Evolutionary conservation across 352 stramenopile genomes (phyloP).

Genomic region (Phytophthora lateralis): DNA sequence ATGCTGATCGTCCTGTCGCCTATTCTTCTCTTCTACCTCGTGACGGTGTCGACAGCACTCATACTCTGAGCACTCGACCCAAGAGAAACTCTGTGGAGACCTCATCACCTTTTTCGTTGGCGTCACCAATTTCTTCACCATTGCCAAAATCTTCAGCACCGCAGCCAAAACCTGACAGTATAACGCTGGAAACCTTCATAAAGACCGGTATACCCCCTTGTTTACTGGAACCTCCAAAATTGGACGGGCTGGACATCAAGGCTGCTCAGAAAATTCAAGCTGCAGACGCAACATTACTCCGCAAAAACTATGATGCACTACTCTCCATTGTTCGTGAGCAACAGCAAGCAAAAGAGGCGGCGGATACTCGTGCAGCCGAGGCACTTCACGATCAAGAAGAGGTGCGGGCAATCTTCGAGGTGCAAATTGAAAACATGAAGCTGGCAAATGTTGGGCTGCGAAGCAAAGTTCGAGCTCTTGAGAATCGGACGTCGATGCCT

Average conservation of each 20-base stretch:
- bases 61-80: background rate
- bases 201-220: conserved; percentile 34
- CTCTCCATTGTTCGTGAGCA: conserved; percentile 80
- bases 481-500: conserved; percentile 49
- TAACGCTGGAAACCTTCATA: conserved; percentile 20
- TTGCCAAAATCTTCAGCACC: background rate
- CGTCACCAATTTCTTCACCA: background rate
- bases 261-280: conserved; percentile 60
- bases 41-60: background rate
- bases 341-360: conserved; percentile 60
- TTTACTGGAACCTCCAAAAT: conserved; percentile 45
- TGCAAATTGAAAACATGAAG: conserved; percentile 84
- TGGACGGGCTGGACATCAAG: conserved; percentile 57
- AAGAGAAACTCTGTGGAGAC: conserved; percentile 6
- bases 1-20: background rate
- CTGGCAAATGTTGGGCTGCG: conserved; percentile 60
- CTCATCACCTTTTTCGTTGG: background rate
- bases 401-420: conserved; percentile 52
- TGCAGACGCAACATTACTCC: conserved; percentile 64
- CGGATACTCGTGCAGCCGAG: conserved; percentile 51
- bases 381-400: conserved; percentile 60
- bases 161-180: conserved; percentile 8
- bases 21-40: background rate
- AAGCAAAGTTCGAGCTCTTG: conserved; percentile 71
- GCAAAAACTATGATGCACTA: conserved; percentile 81